phyloP scores from a whole-genome alignment of 192 early-diverging fungal species.

The Jimgerdemannia flammicorona region DNA sequence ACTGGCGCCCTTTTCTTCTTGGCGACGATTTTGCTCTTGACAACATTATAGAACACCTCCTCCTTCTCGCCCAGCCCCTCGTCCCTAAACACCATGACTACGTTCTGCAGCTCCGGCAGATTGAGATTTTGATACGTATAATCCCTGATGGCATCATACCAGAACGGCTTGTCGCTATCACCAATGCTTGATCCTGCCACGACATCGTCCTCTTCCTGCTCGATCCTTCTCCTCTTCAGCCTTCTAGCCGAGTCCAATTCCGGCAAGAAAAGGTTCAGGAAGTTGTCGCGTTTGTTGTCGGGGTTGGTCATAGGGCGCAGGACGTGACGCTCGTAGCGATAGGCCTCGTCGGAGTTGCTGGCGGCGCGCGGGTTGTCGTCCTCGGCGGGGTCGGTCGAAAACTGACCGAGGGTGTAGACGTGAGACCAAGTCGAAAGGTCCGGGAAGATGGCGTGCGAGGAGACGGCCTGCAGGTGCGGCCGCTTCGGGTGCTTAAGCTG shows the following conservation, averaged over 20 bases:
- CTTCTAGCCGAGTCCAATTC: constrained; percentile 16
- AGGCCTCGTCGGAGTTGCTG: neutral
- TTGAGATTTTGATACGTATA: constrained; percentile 29
- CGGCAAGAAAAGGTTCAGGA: constrained; percentile 32
- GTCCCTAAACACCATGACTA: constrained; percentile 17
- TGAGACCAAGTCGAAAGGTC: constrained; percentile 48
- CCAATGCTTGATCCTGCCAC: constrained; percentile 13
- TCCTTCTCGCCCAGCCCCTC: constrained; percentile 11
- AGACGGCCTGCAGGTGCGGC: constrained; percentile 38
- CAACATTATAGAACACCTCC: constrained; percentile 17
- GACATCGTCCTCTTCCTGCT: constrained; percentile 7
- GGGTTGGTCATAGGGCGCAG: constrained; percentile 29
- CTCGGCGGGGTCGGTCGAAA: constrained; percentile 42
- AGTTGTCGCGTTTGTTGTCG: constrained; percentile 24
- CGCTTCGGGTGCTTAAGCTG: constrained; percentile 44
- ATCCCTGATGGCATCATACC: constrained; percentile 29
- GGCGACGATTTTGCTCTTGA: constrained; percentile 29
- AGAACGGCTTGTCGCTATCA: constrained; percentile 12
- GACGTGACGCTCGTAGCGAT: constrained; percentile 19
- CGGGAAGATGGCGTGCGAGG: constrained; percentile 48
- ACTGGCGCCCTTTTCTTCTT: constrained; percentile 32
- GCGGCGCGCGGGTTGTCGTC: constrained; percentile 10
- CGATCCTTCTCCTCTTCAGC: constrained; percentile 16
- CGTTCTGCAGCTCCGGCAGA: constrained; percentile 9
- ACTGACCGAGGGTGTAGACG: constrained; percentile 46